These are phyloP conservation scores for Chimonanthus praecox DNA, from an alignment of 164 flowering plant species.

Conservation along the genomic window DNA sequence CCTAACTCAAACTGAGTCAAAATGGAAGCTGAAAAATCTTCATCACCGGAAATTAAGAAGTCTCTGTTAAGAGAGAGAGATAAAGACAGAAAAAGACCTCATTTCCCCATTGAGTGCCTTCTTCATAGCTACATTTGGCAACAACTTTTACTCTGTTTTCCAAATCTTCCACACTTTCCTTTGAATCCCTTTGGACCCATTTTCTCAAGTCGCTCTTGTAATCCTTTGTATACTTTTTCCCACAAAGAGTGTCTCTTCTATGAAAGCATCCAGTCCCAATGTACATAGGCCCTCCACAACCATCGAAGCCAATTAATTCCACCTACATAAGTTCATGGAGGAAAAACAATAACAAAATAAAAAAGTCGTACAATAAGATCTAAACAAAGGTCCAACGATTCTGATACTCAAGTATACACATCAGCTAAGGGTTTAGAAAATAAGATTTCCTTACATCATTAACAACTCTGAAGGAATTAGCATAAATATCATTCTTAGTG, in stretches of 20 bases:
- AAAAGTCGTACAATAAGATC: too few relatives aligned
- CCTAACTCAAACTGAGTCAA: too few relatives aligned
- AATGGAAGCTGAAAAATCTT: background rate
- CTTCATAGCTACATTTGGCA: conserved; percentile 48
- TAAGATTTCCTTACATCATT: conserved; percentile 8
- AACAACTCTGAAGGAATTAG: background rate
- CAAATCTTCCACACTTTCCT: conserved; percentile 24
- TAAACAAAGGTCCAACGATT: background rate
- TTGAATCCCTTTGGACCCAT: background rate
- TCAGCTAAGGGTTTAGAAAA: background rate
- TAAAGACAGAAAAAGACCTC: conserved; percentile 35
- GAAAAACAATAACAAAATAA: background rate
- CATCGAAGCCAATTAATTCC: conserved; percentile 23
- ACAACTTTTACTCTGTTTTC: conserved; percentile 37
- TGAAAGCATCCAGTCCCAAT: conserved; percentile 75
- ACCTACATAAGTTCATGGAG: conserved; percentile 7
- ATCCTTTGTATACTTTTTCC: conserved; percentile 25
- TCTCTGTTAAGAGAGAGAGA: conserved; percentile 4
- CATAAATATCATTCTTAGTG: conserved; percentile 21
- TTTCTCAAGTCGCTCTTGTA: conserved; percentile 11
- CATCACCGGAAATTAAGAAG: background rate
- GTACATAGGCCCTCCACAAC: conserved; percentile 49
- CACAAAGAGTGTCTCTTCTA: conserved; percentile 52
- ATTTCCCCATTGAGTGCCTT: conserved; percentile 54
- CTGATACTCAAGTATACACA: too few relatives aligned